Evolutionary conservation across 2,329 filamentous ascomycete genomes (phyloP).

Genomic region (Stagonosporopsis chrysanthemi): DNA sequence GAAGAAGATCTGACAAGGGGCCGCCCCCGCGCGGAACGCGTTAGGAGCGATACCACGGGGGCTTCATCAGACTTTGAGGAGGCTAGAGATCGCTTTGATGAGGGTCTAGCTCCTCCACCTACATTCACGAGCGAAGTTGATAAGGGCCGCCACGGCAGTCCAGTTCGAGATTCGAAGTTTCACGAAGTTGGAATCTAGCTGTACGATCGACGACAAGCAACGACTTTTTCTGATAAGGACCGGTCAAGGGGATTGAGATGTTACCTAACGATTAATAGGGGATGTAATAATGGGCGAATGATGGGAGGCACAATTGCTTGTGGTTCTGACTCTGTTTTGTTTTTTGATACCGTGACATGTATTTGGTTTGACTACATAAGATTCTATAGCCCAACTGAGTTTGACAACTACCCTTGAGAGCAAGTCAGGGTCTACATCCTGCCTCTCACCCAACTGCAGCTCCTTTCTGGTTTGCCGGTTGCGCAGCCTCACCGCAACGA

Average conservation of each 20-base stretch:
- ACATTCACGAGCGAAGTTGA: constrained; percentile 44
- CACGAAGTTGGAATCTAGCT: constrained; percentile 42
- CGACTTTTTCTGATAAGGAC: neutral
- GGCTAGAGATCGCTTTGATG: constrained; percentile 59
- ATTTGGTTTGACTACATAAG: neutral
- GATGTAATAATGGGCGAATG: constrained; percentile 9
- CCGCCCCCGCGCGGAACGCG: constrained; percentile 30
- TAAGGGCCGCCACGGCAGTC: constrained; percentile 37
- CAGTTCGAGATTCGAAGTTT: constrained; percentile 45
- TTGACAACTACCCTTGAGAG: neutral
- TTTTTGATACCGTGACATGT: constrained; percentile 10
- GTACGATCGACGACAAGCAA: neutral
- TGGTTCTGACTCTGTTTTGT: constrained; percentile 3
- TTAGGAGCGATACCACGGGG: constrained; percentile 42
- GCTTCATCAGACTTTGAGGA: constrained; percentile 60
- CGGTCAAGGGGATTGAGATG: neutral
- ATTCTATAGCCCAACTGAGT: neutral
- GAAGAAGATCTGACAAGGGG: constrained; percentile 28
- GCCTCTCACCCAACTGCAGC: too few relatives aligned
- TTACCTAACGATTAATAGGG: neutral
- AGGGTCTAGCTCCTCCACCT: constrained; percentile 52
- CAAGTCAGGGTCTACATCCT: neutral
- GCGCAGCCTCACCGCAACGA: neutral
- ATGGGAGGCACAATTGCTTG: neutral
- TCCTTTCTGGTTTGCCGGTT: neutral